These are phyloP conservation scores for Neurospora pannonica DNA, from an alignment of 495 filamentous ascomycete genomes.

Conservation along the genomic window DNA sequence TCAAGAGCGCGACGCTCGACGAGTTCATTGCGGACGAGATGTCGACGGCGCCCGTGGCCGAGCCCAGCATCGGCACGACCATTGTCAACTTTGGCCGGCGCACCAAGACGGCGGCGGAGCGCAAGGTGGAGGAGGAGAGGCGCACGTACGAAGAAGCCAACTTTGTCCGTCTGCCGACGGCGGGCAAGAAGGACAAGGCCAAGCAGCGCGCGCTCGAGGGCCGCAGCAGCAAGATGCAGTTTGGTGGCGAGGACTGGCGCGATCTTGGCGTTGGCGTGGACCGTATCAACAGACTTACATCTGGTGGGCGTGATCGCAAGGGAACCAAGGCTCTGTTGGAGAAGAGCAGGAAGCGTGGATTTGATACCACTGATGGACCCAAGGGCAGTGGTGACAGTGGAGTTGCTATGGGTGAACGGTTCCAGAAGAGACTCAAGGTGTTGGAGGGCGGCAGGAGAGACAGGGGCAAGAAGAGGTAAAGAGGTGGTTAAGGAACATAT, in stretches of 20 bases:
- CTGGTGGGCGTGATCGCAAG: conserved; percentile 41
- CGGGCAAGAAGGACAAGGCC: conserved; percentile 65
- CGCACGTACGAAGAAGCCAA: conserved; percentile 78
- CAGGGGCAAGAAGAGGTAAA: conserved; percentile 31
- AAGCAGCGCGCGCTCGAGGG: conserved; percentile 38
- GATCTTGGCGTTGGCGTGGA: conserved; percentile 70
- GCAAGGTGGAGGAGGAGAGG: conserved; percentile 60
- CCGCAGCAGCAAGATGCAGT: conserved; percentile 40
- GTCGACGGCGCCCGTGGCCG: conserved; percentile 62
- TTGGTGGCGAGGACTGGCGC: conserved; percentile 79
- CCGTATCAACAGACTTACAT: conserved; percentile 63
- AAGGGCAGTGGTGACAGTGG: conserved; percentile 40
- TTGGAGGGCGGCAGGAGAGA: conserved; percentile 49
- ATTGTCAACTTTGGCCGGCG: conserved; percentile 64
- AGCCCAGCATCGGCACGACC: conserved; percentile 77
- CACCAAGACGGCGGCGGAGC: conserved; percentile 60
- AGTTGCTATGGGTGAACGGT: conserved; percentile 54
- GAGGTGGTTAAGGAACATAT: background rate
- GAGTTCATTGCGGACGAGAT: conserved; percentile 78
- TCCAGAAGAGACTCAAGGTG: conserved; percentile 66
- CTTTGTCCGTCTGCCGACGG: conserved; percentile 71
- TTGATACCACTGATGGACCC: conserved; percentile 47
- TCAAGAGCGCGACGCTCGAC: conserved; percentile 70
- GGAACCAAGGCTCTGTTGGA: conserved; percentile 56
- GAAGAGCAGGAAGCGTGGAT: conserved; percentile 67